Base-by-base conservation (phyloP, 805 yeast genomes). In the Kregervanrija fluxuum region DNA sequence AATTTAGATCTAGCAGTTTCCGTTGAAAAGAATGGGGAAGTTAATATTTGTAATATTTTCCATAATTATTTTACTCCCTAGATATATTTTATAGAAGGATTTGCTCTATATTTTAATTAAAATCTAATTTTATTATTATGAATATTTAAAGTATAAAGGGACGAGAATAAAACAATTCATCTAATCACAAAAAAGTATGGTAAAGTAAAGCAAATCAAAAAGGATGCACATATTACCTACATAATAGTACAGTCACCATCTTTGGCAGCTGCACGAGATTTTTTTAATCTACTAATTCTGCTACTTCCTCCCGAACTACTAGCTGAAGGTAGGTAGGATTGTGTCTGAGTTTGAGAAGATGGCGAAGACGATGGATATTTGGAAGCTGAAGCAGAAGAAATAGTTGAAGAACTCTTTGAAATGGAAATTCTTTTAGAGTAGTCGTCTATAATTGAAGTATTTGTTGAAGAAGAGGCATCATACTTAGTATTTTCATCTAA, bases 221-320 rank as follows among this genome's bases (percentile, higher is more conserved):
- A 17, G 22, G 5, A 17, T 17, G 22, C 3, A n/a, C 9, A 12
- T 30, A 33, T 36, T 5, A 35, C 17, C 53, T 47, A 63, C 67
- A 63, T 61, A 40, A 63, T 62, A 8, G 61, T 58, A 49, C 67
- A 63, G 40, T 62, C 63, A 30, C 53, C 53, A 22, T 54, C 61
- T 36, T 48, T 49, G 22, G 34, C 46, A 35, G 38, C 43, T 35
- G 40, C 41, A n/a, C 52, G 43, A 11, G 40, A 41, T 30, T 45
- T 52, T 11, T 46, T 50, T 5, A 48, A 32, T 41, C 42, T 51
- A 38, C 44, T 44, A 3, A 50, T 42, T 32, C 49, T 41, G 35
- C 41, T 48, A 10, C 43, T n/a, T 30, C 42, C 41, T 17, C 28
- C 28, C 6, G 28, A 22, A 30, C 5, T 13, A 22, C 9, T 13